Base-by-base conservation (phyloP, 345 rosid genomes). In the Syzygium grande region DNA sequence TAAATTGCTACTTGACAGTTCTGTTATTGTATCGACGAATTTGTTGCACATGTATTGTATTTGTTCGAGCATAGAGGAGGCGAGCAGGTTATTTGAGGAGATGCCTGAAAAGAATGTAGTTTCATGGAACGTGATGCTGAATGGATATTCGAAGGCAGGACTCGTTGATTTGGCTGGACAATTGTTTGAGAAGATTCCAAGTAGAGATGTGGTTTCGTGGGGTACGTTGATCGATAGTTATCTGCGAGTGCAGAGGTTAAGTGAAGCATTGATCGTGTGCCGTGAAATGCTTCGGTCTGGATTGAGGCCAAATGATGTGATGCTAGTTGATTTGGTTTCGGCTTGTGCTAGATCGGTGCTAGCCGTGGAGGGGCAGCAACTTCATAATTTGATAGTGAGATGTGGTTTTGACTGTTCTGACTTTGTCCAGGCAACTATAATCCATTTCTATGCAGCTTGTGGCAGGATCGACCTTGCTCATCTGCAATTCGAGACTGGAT, bases 41-140 rank as follows among this genome's bases (percentile, higher is more conserved):
- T 89, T 96, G 93, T 61, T 97, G 89, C 93, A 88, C 86, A 91
- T 94, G 95, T 97, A 95, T 77, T 95, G 95, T 89, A n/a, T 88
- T 38, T 92, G 91, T 89, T 91, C 91, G 9, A 91, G 93, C 88
- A 91, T 95, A 88, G 87, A 89, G 34, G 97, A 94, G 43, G 99
- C 94, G 3, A 90, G 93, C 56, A 68, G 87, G 59, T 80, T 96
- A 94, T 95, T 96, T 53, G 90, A 94, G 90, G 95, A 90, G 89
- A 95, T 97, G 98, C 87, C 88, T 11, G 95, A 94, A 63, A 94
- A 89, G 90, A 94, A 93, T 68, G 54, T 91, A 84, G 94, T 96
- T 89, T 89, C 98, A 1, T 96, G 99, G 98, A 97, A 96, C 89
- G 98, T 96, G 68, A 93, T 97, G 96, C 90, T 97, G 88, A 97